A percentile compares a stretch with the other conserved stretches of the same genome.
Conservation (phyloP, 164 flowering plant species). For the Piper betle region DNA sequence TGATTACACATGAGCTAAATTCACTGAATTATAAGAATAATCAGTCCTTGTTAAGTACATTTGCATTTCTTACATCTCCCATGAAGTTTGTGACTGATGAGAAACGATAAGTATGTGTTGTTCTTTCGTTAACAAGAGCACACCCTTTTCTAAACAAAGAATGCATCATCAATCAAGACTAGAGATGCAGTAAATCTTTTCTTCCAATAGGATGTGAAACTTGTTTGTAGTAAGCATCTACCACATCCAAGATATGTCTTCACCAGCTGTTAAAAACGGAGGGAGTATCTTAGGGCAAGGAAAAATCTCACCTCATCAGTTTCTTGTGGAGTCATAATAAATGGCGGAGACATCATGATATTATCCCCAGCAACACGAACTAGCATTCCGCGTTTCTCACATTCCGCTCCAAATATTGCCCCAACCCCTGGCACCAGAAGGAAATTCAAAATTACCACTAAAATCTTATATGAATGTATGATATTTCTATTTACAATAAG, state of each 20-base stretch:
- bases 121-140: not conserved
- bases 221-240: not conserved
- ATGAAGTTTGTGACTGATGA: too few species aligned
- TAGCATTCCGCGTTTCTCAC: constrained; percentile 81
- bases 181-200: not conserved
- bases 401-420: constrained; percentile 77
- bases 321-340: constrained; percentile 61
- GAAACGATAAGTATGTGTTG: too few species aligned
- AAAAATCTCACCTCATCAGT: constrained; percentile 47
- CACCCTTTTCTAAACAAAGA: not conserved
- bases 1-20: too few species aligned
- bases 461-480: too few species aligned
- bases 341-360: constrained; percentile 91
- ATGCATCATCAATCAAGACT: not conserved
- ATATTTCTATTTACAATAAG: too few species aligned
- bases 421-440: constrained; percentile 51
- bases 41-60: too few species aligned
- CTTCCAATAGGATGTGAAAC: not conserved
- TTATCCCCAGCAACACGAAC: constrained; percentile 88
- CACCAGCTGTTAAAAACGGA: not conserved
- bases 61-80: too few species aligned
- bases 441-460: not conserved
- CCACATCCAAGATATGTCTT: not conserved
- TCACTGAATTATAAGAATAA: too few species aligned
- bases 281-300: not conserved